These are phyloP conservation scores for Phytopythium vexans DNA, from an alignment of 352 stramenopile species.

Conservation along the genomic window DNA sequence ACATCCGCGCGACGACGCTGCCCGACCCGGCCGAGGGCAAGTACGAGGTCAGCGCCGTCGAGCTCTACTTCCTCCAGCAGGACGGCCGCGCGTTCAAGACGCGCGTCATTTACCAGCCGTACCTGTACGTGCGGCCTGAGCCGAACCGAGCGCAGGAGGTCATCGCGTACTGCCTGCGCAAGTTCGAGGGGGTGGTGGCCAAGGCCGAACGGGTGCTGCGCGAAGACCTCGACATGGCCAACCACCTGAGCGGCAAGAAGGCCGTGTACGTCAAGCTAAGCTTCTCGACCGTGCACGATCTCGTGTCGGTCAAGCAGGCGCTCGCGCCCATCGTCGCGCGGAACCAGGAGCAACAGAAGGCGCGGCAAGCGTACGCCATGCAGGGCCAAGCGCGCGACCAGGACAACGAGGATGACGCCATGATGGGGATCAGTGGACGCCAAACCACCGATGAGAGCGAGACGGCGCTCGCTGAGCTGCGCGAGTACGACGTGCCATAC, in stretches of 20 bases:
- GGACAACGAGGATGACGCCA: constrained; percentile 38
- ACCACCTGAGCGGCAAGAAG: constrained; percentile 87
- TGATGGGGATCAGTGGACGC: constrained; percentile 16
- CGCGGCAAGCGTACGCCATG: constrained; percentile 67
- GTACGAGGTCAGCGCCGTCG: constrained; percentile 86
- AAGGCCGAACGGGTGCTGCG: constrained; percentile 69
- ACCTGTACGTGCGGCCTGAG: constrained; percentile 93
- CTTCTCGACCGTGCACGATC: constrained; percentile 78
- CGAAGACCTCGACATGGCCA: constrained; percentile 91
- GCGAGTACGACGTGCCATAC: constrained; percentile 99
- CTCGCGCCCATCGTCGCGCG: constrained; percentile 54
- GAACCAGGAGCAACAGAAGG: constrained; percentile 62
- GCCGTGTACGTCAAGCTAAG: constrained; percentile 88
- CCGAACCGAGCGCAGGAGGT: constrained; percentile 64
- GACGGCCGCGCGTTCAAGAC: constrained; percentile 95
- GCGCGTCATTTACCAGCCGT: constrained; percentile 93
- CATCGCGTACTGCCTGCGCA: constrained; percentile 73
- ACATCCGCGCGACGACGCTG: constrained; percentile 58
- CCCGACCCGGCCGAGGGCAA: constrained; percentile 55
- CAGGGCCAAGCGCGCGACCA: constrained; percentile 39
- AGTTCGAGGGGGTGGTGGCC: constrained; percentile 86
- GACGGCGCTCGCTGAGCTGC: constrained; percentile 86
- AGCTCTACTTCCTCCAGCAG: constrained; percentile 96
- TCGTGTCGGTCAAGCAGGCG: constrained; percentile 66
- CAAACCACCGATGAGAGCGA: constrained; percentile 57